Evolutionary conservation across 140 eudicot genomes (phyloP), one percentile per base, ranked within the genome.

Genomic region (Ambrosia hybrid): DNA sequence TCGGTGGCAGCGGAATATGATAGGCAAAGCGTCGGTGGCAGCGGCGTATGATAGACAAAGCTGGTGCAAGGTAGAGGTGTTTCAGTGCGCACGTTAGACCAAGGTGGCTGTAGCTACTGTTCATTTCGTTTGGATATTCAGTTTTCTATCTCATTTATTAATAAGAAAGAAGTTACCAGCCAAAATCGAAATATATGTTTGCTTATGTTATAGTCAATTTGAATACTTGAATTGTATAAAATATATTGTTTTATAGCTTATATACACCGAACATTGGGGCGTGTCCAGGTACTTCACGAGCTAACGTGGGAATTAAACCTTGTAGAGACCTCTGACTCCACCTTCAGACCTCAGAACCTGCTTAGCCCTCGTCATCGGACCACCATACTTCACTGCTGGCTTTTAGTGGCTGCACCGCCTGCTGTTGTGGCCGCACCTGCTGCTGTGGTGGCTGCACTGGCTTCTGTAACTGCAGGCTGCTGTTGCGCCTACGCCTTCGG

Each of bases 281-380:
- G 43, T 93, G 90, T 64, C 98, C 98, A 0, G 98, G 98, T 13
- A 93, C 73, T 81, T 93, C 98, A 55, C 98, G 98, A 53, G 91
- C 96, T 17, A 93, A 16, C 11, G 98, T 93, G 12, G 98, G 98
- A 60, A 80, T 72, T 26, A 93, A 67, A 26, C 98, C 98, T 88
- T 91, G 70, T 85, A 93, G 6, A 93, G 84, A 63, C 98, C 98
- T 79, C 82, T 77, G 5, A 71, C 71, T 0, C 98, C 98, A 6
- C 87, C 95, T 80, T 85, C 95, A 6, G 96, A 80, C 68, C 75
- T 87, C 30, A 87, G 66, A 3, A 87, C 94, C 56, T 90, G 98
- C 67, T 66, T 81, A 16, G 96, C 98, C 67, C 90, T 97, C 14
- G 87, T 97, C 60, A 87, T 69, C 3, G 98, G 98, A 57, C 98